phyloP scores from a whole-genome alignment of 2,329 filamentous ascomycete genomes.

The Pleomassaria siparia region DNA sequence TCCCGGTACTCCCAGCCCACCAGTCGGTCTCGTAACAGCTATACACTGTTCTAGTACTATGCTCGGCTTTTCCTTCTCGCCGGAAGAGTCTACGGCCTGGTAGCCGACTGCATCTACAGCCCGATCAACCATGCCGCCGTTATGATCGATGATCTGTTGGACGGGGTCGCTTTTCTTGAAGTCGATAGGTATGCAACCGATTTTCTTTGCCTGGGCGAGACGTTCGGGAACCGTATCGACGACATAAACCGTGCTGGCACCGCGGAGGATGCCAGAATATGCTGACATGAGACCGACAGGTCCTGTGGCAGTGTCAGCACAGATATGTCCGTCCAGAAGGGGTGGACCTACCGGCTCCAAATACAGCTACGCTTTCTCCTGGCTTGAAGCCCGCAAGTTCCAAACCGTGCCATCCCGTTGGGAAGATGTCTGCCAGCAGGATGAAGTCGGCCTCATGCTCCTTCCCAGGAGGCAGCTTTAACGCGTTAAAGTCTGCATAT shows the following conservation, averaged over 20 bases:
- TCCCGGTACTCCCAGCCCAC: constrained; percentile 63
- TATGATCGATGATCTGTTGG: constrained; percentile 60
- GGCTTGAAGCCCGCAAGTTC: constrained; percentile 60
- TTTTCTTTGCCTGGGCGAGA: constrained; percentile 61
- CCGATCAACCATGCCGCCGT: constrained; percentile 63
- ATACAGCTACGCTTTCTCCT: constrained; percentile 65
- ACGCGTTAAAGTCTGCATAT: constrained; percentile 67
- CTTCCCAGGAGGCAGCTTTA: constrained; percentile 62
- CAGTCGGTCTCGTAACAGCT: constrained; percentile 61
- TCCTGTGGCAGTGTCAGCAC: constrained; percentile 27
- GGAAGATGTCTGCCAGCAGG: constrained; percentile 53
- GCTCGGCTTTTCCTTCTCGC: constrained; percentile 57
- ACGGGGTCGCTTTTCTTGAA: constrained; percentile 62
- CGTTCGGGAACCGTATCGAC: constrained; percentile 65
- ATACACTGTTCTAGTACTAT: constrained; percentile 67
- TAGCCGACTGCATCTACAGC: constrained; percentile 68
- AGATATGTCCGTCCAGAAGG: neutral
- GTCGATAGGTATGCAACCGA: constrained; percentile 63
- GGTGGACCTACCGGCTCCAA: constrained; percentile 52
- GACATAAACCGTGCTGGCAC: constrained; percentile 62
- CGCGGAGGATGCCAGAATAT: constrained; percentile 62
- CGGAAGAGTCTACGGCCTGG: constrained; percentile 53
- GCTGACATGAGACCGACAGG: constrained; percentile 68
- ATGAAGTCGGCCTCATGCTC: constrained; percentile 64
- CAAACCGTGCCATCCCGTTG: constrained; percentile 60